Evolutionary conservation across 768 basidiomycete genomes (phyloP), one percentile per base, ranked within the genome.

Genomic region (Naganishia vaughanmartiniae): DNA sequence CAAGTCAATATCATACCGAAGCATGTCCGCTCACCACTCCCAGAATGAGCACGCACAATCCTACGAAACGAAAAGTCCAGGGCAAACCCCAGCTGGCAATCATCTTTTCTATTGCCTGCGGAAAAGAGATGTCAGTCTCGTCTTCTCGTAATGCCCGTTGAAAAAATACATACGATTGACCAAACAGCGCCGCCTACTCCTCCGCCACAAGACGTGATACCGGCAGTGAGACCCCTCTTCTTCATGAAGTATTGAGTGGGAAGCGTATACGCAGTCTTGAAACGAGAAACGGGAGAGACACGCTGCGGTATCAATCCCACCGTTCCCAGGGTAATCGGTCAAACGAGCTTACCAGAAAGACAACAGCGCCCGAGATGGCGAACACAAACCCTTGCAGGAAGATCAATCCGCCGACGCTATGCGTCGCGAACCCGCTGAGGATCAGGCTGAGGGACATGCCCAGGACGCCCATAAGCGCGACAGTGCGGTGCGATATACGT

Each of bases 231-330:
- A 7, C 73, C 73, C 48, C 73, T 45, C 48, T 68, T 71, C 45
- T 63, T 71, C n/a, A 71, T 28, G 34, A 73, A 73, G 53, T 48
- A 73, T 60, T 73, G 73, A 34, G 54, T 65, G 12, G 73, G 73
- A 9, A 73, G 48, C 9, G 73, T 70, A 34, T 71, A 71, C 14
- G 70, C 66, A 24, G 73, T 71, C 73, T 73, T 19, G 21, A 14
- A 24, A 15, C 55, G 31, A 56, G 28, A 17, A 30, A 17, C n/a
- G 2, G 11, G n/a, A 15, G 15, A 21, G 42, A 34, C 33, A 12
- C 3, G 21, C 57, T 3, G 45, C n/a, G 30, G n/a, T n/a, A n/a
- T 56, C 42, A 34, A 36, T 36, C 26, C 54, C 12, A 21, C 14
- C 14, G 36, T 36, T 36, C 14, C 53, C 2, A 48, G n/a, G n/a